phyloP scores from a whole-genome alignment of 2,329 filamentous ascomycete species.

The Epicoccum sorghinum region DNA sequence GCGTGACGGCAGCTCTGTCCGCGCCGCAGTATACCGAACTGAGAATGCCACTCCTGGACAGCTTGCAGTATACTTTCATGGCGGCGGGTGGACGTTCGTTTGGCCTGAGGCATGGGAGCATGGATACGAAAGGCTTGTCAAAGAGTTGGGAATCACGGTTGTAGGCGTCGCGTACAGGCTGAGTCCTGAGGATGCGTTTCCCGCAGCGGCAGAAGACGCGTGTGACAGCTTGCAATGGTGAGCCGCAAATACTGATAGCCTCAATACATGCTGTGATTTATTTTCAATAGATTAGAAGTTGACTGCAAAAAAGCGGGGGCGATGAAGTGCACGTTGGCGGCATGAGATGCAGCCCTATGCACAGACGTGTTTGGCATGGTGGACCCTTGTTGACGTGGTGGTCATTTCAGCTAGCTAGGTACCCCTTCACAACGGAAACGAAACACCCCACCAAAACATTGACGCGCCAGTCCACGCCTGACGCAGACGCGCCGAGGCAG shows the following conservation, averaged over 20 bases:
- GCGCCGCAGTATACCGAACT: neutral
- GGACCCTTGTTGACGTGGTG: conserved; percentile 9
- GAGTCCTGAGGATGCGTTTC: conserved; percentile 42
- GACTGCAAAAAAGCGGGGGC: too few relatives aligned
- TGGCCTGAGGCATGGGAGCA: conserved; percentile 50
- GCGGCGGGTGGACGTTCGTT: conserved; percentile 48
- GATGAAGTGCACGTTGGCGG: too few relatives aligned
- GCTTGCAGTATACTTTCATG: conserved; percentile 45
- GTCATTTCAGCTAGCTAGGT: conserved; percentile 1
- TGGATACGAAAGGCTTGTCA: conserved; percentile 28
- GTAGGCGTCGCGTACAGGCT: conserved; percentile 46
- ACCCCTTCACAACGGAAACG: conserved; percentile 3
- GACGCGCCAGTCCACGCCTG: neutral
- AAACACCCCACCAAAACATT: conserved; percentile 19
- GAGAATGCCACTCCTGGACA: neutral
- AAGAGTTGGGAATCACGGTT: conserved; percentile 17
- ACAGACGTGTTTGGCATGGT: conserved; percentile 4
- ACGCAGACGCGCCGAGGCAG: conserved; percentile 32
- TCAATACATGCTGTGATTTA: neutral
- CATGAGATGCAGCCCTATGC: conserved; percentile 2
- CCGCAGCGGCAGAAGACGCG: conserved; percentile 20
- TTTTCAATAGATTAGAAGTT: too few relatives aligned
- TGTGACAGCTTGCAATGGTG: conserved; percentile 23
- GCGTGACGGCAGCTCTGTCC: neutral
- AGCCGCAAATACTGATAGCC: conserved; percentile 12